Percentiles rank a stretch among this genome's conserved stretches.
Evolutionary conservation across 495 filamentous ascomycete species (phyloP).

Genomic region (Penicillium turbatum): DNA sequence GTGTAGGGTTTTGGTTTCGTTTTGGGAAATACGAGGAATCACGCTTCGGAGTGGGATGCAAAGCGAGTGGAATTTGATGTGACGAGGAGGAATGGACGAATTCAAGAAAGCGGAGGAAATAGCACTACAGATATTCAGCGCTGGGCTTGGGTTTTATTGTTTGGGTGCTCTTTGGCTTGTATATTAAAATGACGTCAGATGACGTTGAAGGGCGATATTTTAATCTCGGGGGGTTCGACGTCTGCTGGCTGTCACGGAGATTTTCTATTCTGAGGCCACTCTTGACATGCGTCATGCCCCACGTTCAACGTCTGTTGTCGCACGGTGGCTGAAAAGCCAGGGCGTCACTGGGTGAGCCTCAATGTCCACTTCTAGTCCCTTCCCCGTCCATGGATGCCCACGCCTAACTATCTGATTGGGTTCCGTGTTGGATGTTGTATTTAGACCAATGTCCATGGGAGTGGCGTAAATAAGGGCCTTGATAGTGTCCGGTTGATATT

Average conservation of each 20-base stretch:
- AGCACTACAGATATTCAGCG: not conserved
- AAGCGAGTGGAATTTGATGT: not conserved
- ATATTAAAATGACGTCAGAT: conserved; percentile 30
- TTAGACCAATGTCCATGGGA: not conserved
- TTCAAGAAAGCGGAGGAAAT: not conserved
- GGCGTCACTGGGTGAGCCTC: conserved; percentile 13
- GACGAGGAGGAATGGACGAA: not conserved
- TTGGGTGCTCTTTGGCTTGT: not conserved
- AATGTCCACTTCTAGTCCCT: not conserved
- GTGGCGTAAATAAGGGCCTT: not conserved
- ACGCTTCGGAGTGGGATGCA: not conserved
- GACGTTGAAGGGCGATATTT: conserved; percentile 14
- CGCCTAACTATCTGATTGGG: not conserved
- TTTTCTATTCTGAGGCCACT: not conserved
- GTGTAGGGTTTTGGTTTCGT: not conserved
- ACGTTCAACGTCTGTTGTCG: conserved; percentile 2
- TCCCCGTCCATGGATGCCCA: not conserved
- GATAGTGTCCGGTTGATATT: too few species aligned
- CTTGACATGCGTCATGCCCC: conserved; percentile 27
- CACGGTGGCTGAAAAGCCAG: conserved; percentile 20
- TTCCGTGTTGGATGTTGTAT: not conserved
- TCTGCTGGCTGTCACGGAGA: not conserved
- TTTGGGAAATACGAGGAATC: not conserved
- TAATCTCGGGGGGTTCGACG: conserved; percentile 14
- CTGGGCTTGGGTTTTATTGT: conserved; percentile 10